Evolutionary conservation across 305 asterid genomes (phyloP).

Genomic region (Plantago rigida): DNA sequence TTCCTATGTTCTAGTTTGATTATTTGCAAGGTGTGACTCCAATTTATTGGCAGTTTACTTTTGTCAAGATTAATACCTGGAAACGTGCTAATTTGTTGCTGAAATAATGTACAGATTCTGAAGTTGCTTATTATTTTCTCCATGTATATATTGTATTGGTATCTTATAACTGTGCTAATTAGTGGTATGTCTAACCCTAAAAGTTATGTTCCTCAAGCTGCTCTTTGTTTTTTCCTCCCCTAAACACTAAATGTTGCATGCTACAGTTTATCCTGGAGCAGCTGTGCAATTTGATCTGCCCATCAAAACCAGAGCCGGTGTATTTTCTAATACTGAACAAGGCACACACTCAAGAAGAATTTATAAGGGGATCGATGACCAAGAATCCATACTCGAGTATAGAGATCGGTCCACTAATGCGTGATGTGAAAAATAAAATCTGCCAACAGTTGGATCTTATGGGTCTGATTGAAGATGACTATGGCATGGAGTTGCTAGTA

Average conservation of each 20-base stretch:
- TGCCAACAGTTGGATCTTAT: constrained; percentile 96
- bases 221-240: too few relatives aligned
- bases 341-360: constrained; percentile 97
- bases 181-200: constrained; percentile 22
- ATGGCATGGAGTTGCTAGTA: constrained; percentile 92
- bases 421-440: constrained; percentile 97
- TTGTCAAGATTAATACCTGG: constrained; percentile 8
- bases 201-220: constrained; percentile 25
- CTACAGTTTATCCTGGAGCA: constrained; percentile 97
- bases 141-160: constrained; percentile 5
- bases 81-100: constrained; percentile 5
- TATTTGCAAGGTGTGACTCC: constrained; percentile 3
- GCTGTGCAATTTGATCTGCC: constrained; percentile 92
- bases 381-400: constrained; percentile 96
- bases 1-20: not conserved
- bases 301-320: constrained; percentile 83
- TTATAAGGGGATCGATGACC: constrained; percentile 98
- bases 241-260: constrained; percentile 5
- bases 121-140: constrained; percentile 19
- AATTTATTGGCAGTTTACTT: constrained; percentile 1
- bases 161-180: constrained; percentile 10
- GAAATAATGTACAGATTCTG: constrained; percentile 10
- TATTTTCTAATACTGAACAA: constrained; percentile 79
- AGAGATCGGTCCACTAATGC: constrained; percentile 98
- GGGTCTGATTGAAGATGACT: constrained; percentile 93